Evolutionary conservation across 768 basidiomycete genomes (phyloP).

Genomic region (Collybiopsis luxurians): DNA sequence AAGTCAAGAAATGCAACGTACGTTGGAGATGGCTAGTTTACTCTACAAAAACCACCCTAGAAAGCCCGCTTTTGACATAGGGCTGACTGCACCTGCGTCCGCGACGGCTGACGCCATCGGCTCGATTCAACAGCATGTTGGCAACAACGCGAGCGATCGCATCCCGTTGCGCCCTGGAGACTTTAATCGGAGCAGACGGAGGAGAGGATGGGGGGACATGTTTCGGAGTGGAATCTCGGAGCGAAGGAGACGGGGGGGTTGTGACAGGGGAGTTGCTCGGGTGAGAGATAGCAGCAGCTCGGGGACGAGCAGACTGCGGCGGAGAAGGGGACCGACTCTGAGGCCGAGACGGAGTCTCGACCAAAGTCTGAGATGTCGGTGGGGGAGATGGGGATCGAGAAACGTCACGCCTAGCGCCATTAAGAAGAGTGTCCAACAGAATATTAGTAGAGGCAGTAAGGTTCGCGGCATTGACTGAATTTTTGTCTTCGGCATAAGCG

Average conservation of each 20-base stretch:
- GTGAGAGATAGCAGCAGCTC: conserved; percentile 4
- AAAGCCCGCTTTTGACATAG: conserved; percentile 5
- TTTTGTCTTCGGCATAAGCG: conserved; percentile 8
- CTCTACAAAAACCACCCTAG: conserved; percentile 5
- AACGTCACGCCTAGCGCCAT: not conserved
- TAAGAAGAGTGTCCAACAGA: conserved; percentile 6
- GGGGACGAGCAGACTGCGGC: conserved; percentile 4
- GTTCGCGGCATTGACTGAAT: not conserved
- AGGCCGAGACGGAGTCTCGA: not conserved
- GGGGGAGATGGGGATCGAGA: conserved; percentile 6
- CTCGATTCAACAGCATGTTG: conserved; percentile 8
- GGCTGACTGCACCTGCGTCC: not conserved
- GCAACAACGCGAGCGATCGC: conserved; percentile 7
- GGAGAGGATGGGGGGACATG: not conserved
- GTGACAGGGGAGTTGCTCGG: not conserved
- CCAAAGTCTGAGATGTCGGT: not conserved
- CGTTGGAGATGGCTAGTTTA: not conserved
- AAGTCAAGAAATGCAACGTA: conserved; percentile 12
- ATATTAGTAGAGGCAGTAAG: conserved; percentile 7
- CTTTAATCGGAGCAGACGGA: not conserved
- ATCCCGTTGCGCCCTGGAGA: conserved; percentile 1
- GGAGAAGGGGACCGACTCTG: conserved; percentile 6
- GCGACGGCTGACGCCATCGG: not conserved
- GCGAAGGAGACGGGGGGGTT: not conserved
- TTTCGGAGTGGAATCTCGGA: not conserved